These are phyloP conservation scores for Umbelopsis ramanniana DNA, from an alignment of 192 early-diverging fungal genomes.

Conservation along the genomic window DNA sequence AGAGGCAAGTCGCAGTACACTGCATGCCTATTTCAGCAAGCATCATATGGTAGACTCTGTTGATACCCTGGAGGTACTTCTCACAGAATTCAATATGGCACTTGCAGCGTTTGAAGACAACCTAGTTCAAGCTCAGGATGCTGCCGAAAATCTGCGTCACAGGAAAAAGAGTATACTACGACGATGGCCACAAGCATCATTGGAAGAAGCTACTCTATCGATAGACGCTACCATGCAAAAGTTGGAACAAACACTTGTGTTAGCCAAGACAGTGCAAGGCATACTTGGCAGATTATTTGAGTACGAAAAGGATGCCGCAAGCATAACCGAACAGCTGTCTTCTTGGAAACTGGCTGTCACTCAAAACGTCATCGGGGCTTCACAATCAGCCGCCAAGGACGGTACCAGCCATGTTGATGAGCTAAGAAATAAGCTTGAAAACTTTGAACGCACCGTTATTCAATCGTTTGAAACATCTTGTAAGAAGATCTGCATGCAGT, in stretches of 20 bases:
- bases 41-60: background rate
- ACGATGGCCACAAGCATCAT: background rate
- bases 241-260: background rate
- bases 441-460: conserved; percentile 1
- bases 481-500: background rate
- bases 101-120: background rate
- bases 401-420: background rate
- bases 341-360: background rate
- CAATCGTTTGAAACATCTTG: background rate
- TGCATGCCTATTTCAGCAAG: background rate
- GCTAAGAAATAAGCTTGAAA: background rate
- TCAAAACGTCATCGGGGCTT: background rate
- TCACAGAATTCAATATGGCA: background rate
- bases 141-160: conserved; percentile 11
- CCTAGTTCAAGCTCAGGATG: background rate
- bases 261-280: background rate
- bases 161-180: background rate
- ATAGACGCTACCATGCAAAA: background rate
- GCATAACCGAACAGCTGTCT: background rate
- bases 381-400: background rate
- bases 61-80: background rate
- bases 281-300: background rate
- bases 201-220: background rate
- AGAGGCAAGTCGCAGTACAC: no score
- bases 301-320: background rate